These are phyloP conservation scores for Cyberlindnera mycetangii DNA, from an alignment of 805 yeast genomes.

Conservation along the genomic window DNA sequence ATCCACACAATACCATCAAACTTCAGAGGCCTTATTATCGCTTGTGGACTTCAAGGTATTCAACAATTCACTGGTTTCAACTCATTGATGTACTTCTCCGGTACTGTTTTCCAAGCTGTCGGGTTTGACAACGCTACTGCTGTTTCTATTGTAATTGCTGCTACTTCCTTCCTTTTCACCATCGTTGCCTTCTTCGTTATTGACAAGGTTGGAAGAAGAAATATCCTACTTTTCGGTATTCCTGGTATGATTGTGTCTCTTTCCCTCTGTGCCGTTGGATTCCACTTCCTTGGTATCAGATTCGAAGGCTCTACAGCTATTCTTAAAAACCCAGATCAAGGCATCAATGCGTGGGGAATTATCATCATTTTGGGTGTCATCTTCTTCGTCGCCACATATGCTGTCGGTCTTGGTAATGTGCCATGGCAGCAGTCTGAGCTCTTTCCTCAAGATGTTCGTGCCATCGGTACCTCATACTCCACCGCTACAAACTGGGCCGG, in stretches of 20 bases:
- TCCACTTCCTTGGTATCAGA: conserved; percentile 73
- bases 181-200: conserved; percentile 81
- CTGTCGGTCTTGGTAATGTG: conserved; percentile 93
- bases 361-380: conserved; percentile 85
- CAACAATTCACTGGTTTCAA: conserved; percentile 98
- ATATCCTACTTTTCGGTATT: conserved; percentile 70
- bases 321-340: conserved; percentile 23
- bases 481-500: conserved; percentile 97
- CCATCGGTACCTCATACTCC: conserved; percentile 85
- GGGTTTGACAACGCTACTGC: conserved; percentile 92
- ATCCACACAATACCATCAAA: conserved; percentile 72
- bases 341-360: conserved; percentile 80
- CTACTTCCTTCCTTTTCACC: conserved; percentile 89
- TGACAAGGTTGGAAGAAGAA: conserved; percentile 85
- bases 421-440: conserved; percentile 98
- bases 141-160: conserved; percentile 89
- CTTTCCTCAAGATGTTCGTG: conserved; percentile 91
- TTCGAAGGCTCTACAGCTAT: conserved; percentile 48
- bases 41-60: conserved; percentile 92
- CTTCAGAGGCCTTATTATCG: conserved; percentile 83
- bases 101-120: conserved; percentile 86
- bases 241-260: conserved; percentile 82
- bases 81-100: conserved; percentile 91
- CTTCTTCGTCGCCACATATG: conserved; percentile 82
- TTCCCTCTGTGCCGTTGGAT: conserved; percentile 84